Evolutionary conservation across 148 eudicot genomes (phyloP).

Genomic region (Cornus kousa): DNA sequence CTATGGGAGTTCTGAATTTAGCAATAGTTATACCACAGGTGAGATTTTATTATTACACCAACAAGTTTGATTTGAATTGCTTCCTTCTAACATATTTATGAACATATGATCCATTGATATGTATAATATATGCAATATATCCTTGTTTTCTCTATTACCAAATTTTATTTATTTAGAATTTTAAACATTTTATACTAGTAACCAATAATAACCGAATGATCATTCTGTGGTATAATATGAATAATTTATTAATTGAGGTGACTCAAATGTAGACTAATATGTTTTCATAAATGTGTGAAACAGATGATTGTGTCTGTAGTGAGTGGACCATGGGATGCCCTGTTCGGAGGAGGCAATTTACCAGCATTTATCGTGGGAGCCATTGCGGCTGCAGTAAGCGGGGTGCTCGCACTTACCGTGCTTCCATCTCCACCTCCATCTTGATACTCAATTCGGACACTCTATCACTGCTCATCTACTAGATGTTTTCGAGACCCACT

Average conservation of each 20-base stretch:
- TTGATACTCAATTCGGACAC: too few species aligned
- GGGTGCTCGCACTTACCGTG: slow-evolving; percentile 40
- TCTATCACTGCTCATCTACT: too few species aligned
- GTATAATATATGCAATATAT: too few species aligned
- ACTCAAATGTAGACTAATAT: not conserved
- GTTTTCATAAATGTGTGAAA: slow-evolving; percentile 1
- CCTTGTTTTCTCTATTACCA: too few species aligned
- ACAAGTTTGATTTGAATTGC: not conserved
- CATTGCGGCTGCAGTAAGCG: slow-evolving; percentile 43
- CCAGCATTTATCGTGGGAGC: slow-evolving; percentile 67
- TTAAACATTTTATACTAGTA: too few species aligned
- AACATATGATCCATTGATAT: too few species aligned
- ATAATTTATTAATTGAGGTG: not conserved
- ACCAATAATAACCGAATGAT: too few species aligned
- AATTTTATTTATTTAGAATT: too few species aligned
- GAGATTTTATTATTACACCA: not conserved
- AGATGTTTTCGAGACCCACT: too few species aligned
- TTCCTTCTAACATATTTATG: too few species aligned
- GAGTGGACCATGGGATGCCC: slow-evolving; percentile 58
- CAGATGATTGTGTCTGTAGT: slow-evolving; percentile 63
- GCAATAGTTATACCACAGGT: slow-evolving; percentile 76
- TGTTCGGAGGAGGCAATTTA: slow-evolving; percentile 64
- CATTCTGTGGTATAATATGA: too few species aligned
- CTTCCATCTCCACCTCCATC: slow-evolving; percentile 46
- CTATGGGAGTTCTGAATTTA: slow-evolving; percentile 69